Evolutionary conservation across 768 basidiomycete genomes (phyloP).

Genomic region (Lenzites betulinus): DNA sequence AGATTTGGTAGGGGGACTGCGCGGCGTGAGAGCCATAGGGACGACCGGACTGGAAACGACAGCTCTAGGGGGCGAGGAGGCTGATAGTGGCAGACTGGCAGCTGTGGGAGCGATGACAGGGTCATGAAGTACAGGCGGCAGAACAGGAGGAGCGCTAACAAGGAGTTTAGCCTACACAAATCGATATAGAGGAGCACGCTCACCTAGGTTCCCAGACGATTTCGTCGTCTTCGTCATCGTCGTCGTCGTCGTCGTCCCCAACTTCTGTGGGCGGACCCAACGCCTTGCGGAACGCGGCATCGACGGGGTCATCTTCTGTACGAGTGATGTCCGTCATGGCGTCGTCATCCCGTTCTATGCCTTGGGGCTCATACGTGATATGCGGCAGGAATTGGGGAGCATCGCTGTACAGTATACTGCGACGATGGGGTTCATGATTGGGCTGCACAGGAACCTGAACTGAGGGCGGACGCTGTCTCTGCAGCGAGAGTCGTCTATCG

Average conservation of each 20-base stretch:
- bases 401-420: conserved; percentile 9
- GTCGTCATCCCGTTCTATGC: conserved; percentile 46
- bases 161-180: background rate
- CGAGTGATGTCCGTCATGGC: conserved; percentile 68
- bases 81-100: background rate
- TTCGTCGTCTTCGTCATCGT: conserved; percentile 72
- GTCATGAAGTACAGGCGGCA: conserved; percentile 20
- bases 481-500: background rate
- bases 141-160: conserved; percentile 20
- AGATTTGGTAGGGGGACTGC: conserved; percentile 4
- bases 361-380: conserved; percentile 27
- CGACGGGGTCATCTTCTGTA: conserved; percentile 84
- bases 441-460: background rate
- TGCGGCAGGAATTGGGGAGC: conserved; percentile 20
- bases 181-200: conserved; percentile 5
- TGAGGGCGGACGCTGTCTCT: background rate
- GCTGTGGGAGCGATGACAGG: background rate
- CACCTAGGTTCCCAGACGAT: conserved; percentile 78
- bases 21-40: background rate
- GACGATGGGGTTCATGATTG: background rate
- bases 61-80: conserved; percentile 6
- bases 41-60: conserved; percentile 2
- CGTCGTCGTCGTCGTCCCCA: conserved; percentile 52
- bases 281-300: conserved; percentile 60
- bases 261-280: conserved; percentile 39